Conservation (phyloP, 1,139 yeast genomes). For the Geotrichum cucujoidarum region DNA sequence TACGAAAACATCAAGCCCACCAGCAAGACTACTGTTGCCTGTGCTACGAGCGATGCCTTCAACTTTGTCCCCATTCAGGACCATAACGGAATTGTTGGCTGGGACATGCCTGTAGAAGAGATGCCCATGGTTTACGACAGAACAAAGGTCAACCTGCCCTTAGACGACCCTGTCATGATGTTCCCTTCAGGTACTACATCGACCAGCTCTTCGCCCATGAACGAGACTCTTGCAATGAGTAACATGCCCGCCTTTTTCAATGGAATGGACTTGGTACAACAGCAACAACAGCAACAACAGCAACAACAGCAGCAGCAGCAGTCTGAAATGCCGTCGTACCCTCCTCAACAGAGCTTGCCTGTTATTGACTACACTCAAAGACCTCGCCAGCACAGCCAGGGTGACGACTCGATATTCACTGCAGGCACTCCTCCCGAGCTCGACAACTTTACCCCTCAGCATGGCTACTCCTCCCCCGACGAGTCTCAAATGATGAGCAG, state of each 20-base stretch:
- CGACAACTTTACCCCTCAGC: constrained; percentile 1
- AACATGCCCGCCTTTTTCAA: neutral
- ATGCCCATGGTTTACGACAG: neutral
- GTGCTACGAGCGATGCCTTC: constrained; percentile 3
- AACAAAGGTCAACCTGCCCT: neutral
- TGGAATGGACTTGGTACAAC: neutral
- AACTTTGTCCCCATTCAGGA: constrained; percentile 1
- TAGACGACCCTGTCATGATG: neutral
- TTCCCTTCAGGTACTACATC: neutral
- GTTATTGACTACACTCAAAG: constrained; percentile 2
- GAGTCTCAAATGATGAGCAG: neutral
- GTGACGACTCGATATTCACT: constrained; percentile 3
- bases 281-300: neutral
- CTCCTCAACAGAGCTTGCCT: constrained; percentile 4
- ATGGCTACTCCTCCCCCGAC: constrained; percentile 2
- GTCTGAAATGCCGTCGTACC: neutral
- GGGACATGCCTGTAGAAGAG: constrained; percentile 1
- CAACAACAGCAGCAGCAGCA: neutral
- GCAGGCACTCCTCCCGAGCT: constrained; percentile 4
- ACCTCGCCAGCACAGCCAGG: constrained; percentile 1
- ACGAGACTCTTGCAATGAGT: neutral
- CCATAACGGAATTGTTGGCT: neutral
- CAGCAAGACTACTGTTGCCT: neutral
- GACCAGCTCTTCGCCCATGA: constrained; percentile 2
- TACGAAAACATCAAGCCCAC: constrained; percentile 1